Conservation (phyloP, 305 asterid species). For the Fraxinus xanthoxyloides region DNA sequence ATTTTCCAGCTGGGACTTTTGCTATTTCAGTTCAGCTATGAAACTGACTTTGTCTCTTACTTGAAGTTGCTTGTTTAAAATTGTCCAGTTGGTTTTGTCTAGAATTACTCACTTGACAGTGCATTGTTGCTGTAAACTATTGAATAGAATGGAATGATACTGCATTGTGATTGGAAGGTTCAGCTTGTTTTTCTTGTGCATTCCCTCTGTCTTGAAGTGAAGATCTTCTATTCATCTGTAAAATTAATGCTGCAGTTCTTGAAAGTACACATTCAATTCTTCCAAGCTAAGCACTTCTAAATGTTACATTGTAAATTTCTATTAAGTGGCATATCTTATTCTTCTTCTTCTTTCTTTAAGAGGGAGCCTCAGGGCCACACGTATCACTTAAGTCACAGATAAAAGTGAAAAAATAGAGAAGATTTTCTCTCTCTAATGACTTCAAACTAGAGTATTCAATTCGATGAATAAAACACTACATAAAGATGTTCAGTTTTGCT, state of each 20-base stretch:
- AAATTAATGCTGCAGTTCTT: background rate
- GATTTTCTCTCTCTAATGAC: background rate
- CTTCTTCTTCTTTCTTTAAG: background rate
- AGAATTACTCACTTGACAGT: background rate
- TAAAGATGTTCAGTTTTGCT: background rate
- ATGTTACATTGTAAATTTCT: background rate
- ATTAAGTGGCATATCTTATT: background rate
- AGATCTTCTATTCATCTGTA: background rate
- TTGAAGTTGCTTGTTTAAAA: background rate
- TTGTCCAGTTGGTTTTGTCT: background rate
- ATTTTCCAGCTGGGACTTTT: background rate
- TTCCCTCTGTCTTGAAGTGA: background rate
- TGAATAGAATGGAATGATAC: background rate
- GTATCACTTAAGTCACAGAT: background rate
- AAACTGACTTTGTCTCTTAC: background rate
- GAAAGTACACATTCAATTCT: background rate
- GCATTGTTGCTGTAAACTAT: background rate
- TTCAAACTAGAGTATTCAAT: background rate
- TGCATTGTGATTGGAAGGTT: slow-evolving; percentile 9
- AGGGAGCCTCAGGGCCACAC: background rate
- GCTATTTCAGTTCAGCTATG: background rate
- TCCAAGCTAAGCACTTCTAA: background rate
- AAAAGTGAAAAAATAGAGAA: background rate
- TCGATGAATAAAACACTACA: background rate
- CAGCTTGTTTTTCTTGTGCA: background rate